phyloP scores from a whole-genome alignment of 1,139 yeast species.

The Candida neerlandica region DNA sequence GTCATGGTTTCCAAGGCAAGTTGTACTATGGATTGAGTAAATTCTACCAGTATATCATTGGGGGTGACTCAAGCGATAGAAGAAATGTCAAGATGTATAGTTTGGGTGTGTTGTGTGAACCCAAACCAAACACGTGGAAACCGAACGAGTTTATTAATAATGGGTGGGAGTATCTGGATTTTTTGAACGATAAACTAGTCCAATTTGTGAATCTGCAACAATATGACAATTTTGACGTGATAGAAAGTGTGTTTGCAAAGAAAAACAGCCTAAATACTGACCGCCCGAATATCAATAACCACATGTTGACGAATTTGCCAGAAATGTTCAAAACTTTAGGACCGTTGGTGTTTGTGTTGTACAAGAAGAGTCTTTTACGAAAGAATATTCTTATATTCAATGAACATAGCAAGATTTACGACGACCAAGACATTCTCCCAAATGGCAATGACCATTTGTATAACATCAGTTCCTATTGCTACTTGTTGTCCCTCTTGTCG shows the following conservation, averaged over 20 bases:
- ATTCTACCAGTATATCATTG: conserved; percentile 32
- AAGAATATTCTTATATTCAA: conserved; percentile 63
- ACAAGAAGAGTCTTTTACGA: conserved; percentile 68
- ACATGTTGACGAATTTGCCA: conserved; percentile 53
- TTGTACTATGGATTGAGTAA: conserved; percentile 42
- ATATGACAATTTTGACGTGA: conserved; percentile 21
- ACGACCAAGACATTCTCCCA: conserved; percentile 10
- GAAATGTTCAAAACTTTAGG: conserved; percentile 59
- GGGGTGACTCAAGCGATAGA: conserved; percentile 34
- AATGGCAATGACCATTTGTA: conserved; percentile 10
- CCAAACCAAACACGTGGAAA: conserved; percentile 43
- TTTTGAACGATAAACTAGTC: conserved; percentile 45
- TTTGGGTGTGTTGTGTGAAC: conserved; percentile 62
- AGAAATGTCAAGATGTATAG: conserved; percentile 64
- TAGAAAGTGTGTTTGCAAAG: conserved; percentile 24
- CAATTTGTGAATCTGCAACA: conserved; percentile 32
- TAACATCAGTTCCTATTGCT: conserved; percentile 33
- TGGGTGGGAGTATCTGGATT: conserved; percentile 59
- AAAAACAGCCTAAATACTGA: conserved; percentile 11
- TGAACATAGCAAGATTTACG: conserved; percentile 30
- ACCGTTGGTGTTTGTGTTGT: conserved; percentile 69
- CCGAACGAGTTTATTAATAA: conserved; percentile 53
- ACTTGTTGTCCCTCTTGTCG: conserved; percentile 38
- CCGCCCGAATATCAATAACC: conserved; percentile 32
- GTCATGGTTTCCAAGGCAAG: conserved; percentile 30